Conservation (phyloP, 2,329 filamentous ascomycete species). For the Fusarium odoratissimum region DNA sequence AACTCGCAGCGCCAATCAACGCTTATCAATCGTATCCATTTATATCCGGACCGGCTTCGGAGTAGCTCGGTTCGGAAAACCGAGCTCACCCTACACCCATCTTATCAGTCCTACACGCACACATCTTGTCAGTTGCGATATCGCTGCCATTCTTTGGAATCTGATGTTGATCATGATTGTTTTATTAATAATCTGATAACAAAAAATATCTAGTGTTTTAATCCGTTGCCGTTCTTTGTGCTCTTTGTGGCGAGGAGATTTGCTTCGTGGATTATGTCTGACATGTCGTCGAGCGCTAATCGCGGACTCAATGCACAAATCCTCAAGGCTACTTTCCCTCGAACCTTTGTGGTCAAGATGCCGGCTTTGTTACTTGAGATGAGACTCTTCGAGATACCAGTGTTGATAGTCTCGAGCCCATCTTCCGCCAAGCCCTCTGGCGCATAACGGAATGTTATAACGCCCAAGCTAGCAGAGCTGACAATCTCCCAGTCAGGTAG, state of each 20-base stretch:
- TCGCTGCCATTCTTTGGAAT: not conserved
- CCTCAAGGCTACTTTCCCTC: not conserved
- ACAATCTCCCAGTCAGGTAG: conserved; percentile 39
- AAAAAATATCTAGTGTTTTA: not conserved
- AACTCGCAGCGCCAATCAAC: conserved; percentile 9
- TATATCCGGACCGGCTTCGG: conserved; percentile 1
- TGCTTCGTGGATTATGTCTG: conserved; percentile 5
- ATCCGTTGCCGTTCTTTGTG: not conserved
- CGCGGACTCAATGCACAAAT: conserved; percentile 16
- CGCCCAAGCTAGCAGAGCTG: conserved; percentile 36
- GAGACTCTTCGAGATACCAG: not conserved
- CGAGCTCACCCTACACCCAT: not conserved
- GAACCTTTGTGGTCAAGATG: conserved; percentile 1
- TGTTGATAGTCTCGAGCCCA: not conserved
- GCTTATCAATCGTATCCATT: not conserved
- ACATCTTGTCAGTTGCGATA: not conserved
- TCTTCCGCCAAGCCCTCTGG: not conserved
- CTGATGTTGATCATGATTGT: not conserved
- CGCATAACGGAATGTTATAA: conserved; percentile 40
- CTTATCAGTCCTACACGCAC: not conserved
- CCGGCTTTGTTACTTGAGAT: conserved; percentile 17
- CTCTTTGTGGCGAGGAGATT: not conserved
- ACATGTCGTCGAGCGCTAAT: conserved; percentile 11
- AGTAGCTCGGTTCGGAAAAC: conserved; percentile 11
- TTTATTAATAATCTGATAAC: conserved; percentile 8